A percentile compares a stretch with the other conserved stretches of the same genome.
phyloP scores from a whole-genome alignment of 2,329 filamentous ascomycete genomes.

The Phoma herbarum region DNA sequence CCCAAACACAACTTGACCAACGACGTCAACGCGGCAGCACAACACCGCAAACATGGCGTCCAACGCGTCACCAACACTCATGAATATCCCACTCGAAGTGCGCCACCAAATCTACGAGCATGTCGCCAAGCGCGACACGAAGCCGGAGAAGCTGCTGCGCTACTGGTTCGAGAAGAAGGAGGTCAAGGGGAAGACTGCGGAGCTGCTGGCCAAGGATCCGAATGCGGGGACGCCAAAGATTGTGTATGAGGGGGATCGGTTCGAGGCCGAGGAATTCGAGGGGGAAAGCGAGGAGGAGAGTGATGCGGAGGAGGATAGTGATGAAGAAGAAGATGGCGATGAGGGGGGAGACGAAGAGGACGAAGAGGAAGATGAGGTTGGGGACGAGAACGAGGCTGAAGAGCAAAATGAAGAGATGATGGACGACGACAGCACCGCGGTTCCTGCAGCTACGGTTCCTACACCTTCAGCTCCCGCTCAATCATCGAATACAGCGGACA shows the following conservation, averaged over 20 bases:
- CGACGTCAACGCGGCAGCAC: background rate
- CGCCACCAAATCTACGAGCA: conserved; percentile 43
- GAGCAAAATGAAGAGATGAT: conserved; percentile 1
- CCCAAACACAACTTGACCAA: background rate
- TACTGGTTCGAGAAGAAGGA: conserved; percentile 51
- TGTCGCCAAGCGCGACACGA: conserved; percentile 24
- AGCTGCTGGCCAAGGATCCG: conserved; percentile 22
- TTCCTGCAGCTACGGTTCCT: background rate
- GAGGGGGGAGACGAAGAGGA: conserved; percentile 17
- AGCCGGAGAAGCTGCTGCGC: conserved; percentile 40
- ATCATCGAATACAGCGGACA: background rate
- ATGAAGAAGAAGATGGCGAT: conserved; percentile 16
- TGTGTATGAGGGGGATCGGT: conserved; percentile 21
- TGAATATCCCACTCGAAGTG: conserved; percentile 44
- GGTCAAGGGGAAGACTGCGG: conserved; percentile 28
- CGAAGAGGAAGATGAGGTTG: conserved; percentile 1
- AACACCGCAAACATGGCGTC: background rate
- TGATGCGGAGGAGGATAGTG: conserved; percentile 23
- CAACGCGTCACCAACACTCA: conserved; percentile 18
- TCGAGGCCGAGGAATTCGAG: conserved; percentile 12
- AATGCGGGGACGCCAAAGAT: conserved; percentile 17
- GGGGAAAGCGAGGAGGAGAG: conserved; percentile 13
- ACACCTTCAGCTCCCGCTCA: background rate
- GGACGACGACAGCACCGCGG: background rate
- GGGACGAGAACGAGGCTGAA: background rate